Evolutionary conservation across 1,284 basidiomycete species (phyloP), one percentile per base, ranked within the genome.

Genomic region (Heterobasidion irregulare): DNA sequence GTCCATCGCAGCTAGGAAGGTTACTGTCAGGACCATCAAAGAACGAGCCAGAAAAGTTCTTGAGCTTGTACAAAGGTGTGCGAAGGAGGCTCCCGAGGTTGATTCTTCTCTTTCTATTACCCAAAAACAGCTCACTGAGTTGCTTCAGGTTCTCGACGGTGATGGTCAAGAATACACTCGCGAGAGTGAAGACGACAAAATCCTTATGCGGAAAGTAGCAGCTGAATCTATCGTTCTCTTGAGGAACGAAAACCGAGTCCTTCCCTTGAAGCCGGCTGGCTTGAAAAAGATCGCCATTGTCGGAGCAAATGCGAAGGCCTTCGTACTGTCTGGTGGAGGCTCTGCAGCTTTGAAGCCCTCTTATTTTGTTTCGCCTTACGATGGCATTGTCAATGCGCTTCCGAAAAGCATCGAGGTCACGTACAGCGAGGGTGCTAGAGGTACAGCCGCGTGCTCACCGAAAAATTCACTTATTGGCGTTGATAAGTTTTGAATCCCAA

Each of bases 221-320:
- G 75, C 77, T 8, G 80, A 85, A 56, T 78, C 80, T 0, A 82
- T 87, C 59, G 86, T 90, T 10, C 69, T 91, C 34, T 71, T 91
- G 56, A 86, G 86, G 70, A 91, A 92, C 64, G 69, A 78, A n/a
- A 64, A 65, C 15, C 58, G 68, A 2, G 61, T 85, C 2, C 69
- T 81, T 26, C 78, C 78, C 1, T 58, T 80, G 10, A 64, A 64
- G 53, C 47, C 55, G 5, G 53, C 51, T 10, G 50, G 52, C 18
- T n/a, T 61, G 26, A 59, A 59, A 46, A 59, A 57, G 36, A 54
- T 61, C 36, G 59, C 59, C 6, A 59, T 61, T 41, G 38, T 61
- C 19, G 59, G 59, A 32, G 58, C 56, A 35, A 61, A 61, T 35
- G 59, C 58, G 13, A 61, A 61, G 48, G 75, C 76, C 2, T 63